These are phyloP conservation scores for Leishmania tropica DNA, from an alignment of 208 protist genomes.

Conservation along the genomic window DNA sequence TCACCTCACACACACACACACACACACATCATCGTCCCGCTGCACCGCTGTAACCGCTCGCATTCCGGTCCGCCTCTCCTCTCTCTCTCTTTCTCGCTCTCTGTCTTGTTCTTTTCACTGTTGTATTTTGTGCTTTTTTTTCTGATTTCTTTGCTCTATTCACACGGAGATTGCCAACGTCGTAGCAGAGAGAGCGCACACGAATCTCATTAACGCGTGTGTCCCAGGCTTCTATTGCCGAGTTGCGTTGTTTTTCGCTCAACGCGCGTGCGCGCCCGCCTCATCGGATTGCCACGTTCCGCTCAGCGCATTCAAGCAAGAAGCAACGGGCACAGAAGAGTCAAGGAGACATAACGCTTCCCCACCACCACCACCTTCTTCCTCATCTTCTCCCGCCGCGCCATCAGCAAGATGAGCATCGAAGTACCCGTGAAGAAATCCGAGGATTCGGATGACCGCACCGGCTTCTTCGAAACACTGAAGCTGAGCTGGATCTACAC, in stretches of 20 bases:
- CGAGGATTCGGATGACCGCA: not conserved
- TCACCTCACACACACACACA: not conserved
- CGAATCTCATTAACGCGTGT: not conserved
- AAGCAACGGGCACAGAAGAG: not conserved
- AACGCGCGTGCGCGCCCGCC: not conserved
- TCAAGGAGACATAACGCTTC: not conserved
- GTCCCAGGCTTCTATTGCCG: not conserved
- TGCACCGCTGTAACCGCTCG: not conserved
- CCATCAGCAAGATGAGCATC: not conserved
- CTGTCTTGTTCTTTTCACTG: too few relatives aligned
- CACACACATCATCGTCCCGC: not conserved
- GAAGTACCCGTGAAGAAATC: not conserved
- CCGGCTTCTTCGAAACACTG: slow-evolving; percentile 23
- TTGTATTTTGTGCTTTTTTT: too few relatives aligned
- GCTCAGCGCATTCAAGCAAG: not conserved
- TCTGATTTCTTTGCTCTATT: not conserved
- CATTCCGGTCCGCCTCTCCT: not conserved
- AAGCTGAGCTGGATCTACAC: slow-evolving; percentile 56
- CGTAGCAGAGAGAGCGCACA: not conserved
- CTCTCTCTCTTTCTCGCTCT: too few relatives aligned
- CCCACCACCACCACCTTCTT: not conserved
- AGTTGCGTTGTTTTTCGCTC: not conserved
- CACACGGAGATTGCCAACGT: not conserved
- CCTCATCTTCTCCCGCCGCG: not conserved
- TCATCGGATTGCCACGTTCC: too few relatives aligned